phyloP scores from a whole-genome alignment of 352 stramenopile genomes.

The Discostella stelligera region DNA sequence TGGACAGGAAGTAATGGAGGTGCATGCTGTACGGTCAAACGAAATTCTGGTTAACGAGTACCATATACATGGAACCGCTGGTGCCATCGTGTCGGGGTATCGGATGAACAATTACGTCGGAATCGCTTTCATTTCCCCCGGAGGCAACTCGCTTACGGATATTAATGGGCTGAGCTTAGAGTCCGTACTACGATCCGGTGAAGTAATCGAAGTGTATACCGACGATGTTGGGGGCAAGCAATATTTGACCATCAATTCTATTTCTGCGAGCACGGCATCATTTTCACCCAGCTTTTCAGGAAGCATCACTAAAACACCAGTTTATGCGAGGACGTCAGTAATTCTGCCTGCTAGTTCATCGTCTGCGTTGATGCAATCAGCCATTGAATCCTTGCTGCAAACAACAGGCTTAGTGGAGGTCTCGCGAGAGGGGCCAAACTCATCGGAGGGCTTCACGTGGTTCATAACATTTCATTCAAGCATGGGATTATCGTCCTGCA shows the following conservation, averaged over 20 bases:
- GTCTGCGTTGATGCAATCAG: slow-evolving; percentile 67
- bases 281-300: slow-evolving; percentile 49
- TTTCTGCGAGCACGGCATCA: slow-evolving; percentile 27
- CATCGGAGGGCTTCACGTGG: slow-evolving; percentile 86
- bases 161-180: slow-evolving; percentile 36
- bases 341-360: slow-evolving; percentile 66
- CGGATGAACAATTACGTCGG: slow-evolving; percentile 55
- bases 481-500: slow-evolving; percentile 28
- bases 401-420: slow-evolving; percentile 89
- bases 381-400: slow-evolving; percentile 86
- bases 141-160: slow-evolving; percentile 32
- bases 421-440: slow-evolving; percentile 80
- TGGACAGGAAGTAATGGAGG: slow-evolving; percentile 52
- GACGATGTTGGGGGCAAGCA: slow-evolving; percentile 31
- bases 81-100: slow-evolving; percentile 36
- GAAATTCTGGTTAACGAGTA: slow-evolving; percentile 60
- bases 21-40: slow-evolving; percentile 40
- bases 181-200: slow-evolving; percentile 32
- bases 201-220: slow-evolving; percentile 42
- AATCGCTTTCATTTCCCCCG: slow-evolving; percentile 39
- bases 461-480: slow-evolving; percentile 85
- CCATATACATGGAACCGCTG: slow-evolving; percentile 47
- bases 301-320: slow-evolving; percentile 46
- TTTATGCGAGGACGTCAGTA: slow-evolving; percentile 58
- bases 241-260: slow-evolving; percentile 48